These are phyloP conservation scores for Arthrobotrys sphaeroides DNA, from an alignment of 2,329 filamentous ascomycete species.

Conservation along the genomic window DNA sequence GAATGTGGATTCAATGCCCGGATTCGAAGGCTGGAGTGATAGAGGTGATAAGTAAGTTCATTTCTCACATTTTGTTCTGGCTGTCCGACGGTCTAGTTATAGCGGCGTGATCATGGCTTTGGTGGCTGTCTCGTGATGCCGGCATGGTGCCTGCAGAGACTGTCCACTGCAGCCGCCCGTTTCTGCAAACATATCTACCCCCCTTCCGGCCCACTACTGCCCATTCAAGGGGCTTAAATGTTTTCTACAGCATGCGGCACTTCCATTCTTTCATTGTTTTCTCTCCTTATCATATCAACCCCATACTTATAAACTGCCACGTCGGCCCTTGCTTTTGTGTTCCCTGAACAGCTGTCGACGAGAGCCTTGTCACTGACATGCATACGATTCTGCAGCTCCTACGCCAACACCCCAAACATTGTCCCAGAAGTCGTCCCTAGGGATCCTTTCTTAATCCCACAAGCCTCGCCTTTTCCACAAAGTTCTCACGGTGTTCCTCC, in stretches of 20 bases:
- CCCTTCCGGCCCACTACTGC: no score
- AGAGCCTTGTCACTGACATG: slow-evolving; percentile 28
- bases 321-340: slow-evolving; percentile 33
- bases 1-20: slow-evolving; percentile 29
- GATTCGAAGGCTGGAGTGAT: slow-evolving; percentile 40
- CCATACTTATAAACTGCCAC: slow-evolving; percentile 17
- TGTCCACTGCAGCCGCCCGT: slow-evolving; percentile 35
- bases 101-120: slow-evolving; percentile 9
- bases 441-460: slow-evolving; percentile 32
- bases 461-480: slow-evolving; percentile 7
- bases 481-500: slow-evolving; percentile 36
- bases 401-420: slow-evolving; percentile 36
- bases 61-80: not conserved
- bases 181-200: slow-evolving; percentile 1
- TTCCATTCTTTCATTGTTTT: not conserved
- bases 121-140: slow-evolving; percentile 35
- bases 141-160: slow-evolving; percentile 14
- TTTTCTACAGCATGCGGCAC: slow-evolving; percentile 7
- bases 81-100: not conserved
- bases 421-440: slow-evolving; percentile 39
- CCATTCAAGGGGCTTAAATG: no score
- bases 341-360: not conserved
- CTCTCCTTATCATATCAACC: not conserved
- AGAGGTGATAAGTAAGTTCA: slow-evolving; percentile 18
- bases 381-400: not conserved